Percentiles rank a stretch among this genome's conserved stretches.
phyloP scores from a whole-genome alignment of 1,139 yeast genomes.

The Lodderomyces margitis region DNA sequence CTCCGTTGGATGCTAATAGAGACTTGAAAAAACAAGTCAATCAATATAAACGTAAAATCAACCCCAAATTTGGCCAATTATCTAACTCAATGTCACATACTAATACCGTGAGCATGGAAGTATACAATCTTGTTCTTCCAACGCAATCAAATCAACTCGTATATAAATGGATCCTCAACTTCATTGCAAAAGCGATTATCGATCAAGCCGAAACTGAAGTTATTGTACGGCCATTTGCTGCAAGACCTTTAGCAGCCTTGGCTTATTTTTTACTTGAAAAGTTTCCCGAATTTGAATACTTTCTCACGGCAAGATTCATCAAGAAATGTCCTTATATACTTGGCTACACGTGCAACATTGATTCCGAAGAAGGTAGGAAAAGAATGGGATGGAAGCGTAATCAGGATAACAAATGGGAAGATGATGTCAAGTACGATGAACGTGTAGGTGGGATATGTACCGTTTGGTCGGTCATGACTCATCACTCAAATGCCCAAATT shows the following conservation, averaged over 20 bases:
- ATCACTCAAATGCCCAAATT: conserved; percentile 21
- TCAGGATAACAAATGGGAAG: conserved; percentile 74
- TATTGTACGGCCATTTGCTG: conserved; percentile 72
- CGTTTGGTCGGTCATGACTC: conserved; percentile 72
- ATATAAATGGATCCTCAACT: conserved; percentile 73
- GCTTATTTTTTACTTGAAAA: conserved; percentile 52
- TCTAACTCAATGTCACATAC: conserved; percentile 70
- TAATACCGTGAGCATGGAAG: conserved; percentile 47
- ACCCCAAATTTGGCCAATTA: conserved; percentile 88
- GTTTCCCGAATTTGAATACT: conserved; percentile 67
- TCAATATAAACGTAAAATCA: conserved; percentile 62
- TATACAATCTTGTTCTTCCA: conserved; percentile 46
- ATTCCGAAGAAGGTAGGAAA: conserved; percentile 77
- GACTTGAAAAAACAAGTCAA: conserved; percentile 45
- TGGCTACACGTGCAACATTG: conserved; percentile 72
- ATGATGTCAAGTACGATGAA: conserved; percentile 72
- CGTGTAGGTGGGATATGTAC: conserved; percentile 83
- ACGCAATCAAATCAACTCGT: conserved; percentile 48
- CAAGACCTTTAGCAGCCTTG: conserved; percentile 75
- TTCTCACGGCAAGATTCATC: conserved; percentile 74
- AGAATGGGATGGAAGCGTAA: conserved; percentile 84
- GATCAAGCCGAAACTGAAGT: conserved; percentile 94
- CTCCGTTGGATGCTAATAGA: conserved; percentile 41
- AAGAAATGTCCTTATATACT: conserved; percentile 89
- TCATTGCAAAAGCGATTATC: conserved; percentile 78